Base-by-base conservation (phyloP, 2,329 filamentous ascomycete genomes). In the Huntiella moniliformis region DNA sequence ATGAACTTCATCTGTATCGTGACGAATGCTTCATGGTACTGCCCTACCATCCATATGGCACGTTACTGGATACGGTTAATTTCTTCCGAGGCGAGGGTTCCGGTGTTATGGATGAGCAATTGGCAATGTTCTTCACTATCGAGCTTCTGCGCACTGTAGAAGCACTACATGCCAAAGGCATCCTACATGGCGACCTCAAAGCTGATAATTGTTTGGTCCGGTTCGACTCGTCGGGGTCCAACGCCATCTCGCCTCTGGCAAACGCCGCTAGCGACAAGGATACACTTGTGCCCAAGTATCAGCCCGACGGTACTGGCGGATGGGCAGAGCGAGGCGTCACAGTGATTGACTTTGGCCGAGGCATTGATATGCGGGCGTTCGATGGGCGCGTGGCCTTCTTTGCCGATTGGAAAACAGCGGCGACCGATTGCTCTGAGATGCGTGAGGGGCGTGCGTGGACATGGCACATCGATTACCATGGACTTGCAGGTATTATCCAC, bases 381-480 rank as follows among this genome's bases (percentile, higher is more conserved):
- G 62, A 64, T 3, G 69, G 78, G 0, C 73, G 79, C 37, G 60
- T 63, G 40, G 78, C 79, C 53, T 98, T 98, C 66, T 76, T 96
- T 50, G 91, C 88, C 0, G 91, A 98, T 63, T 98, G 91, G 91
- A 82, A 91, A 61, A 86, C 84, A 0, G 75, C 74, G 12, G 72
- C 81, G 17, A 79, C 85, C 44, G 91, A 98, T 62, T 98, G 91
- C 61, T 80, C 83, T 13, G 91, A 98, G 67, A 94, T 96, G 74
- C 80, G 87, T 40, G 88, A 98, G 63, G 74, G 85, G 47, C 73
- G 88, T 1, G 86, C 87, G 0, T 98, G 91, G 91, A 96, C 88
- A 1, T 95, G 86, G 67, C 91, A 98, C 60, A 84, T 95, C 53
- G 91, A 98, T 64, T 92, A 96, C 56, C 84, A 93, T 60, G 91